phyloP scores from a whole-genome alignment of 2,329 filamentous ascomycete genomes.

The Alternaria arborescens region DNA sequence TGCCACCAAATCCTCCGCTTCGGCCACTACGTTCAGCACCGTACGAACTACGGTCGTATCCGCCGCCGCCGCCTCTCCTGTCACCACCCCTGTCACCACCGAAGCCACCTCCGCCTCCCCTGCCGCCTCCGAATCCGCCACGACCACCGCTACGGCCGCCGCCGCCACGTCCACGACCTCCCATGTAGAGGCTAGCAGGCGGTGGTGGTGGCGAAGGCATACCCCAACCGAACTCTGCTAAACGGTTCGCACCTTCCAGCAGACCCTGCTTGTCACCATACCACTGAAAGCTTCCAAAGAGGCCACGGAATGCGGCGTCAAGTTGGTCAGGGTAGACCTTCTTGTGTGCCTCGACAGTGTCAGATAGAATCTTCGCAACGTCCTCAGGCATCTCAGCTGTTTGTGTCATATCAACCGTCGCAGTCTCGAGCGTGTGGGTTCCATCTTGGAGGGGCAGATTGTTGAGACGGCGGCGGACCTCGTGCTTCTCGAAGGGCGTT shows the following conservation, averaged over 20 bases:
- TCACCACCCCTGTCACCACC: slow-evolving; percentile 17
- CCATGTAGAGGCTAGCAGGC: slow-evolving; percentile 34
- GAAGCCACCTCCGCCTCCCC: slow-evolving; percentile 14
- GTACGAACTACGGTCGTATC: neutral
- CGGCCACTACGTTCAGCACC: slow-evolving; percentile 17
- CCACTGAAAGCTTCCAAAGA: slow-evolving; percentile 64
- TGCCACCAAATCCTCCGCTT: slow-evolving; percentile 14
- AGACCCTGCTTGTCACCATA: slow-evolving; percentile 52
- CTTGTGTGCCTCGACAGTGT: slow-evolving; percentile 56
- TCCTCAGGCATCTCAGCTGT: slow-evolving; percentile 52
- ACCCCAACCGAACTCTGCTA: slow-evolving; percentile 59
- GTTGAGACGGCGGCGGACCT: slow-evolving; percentile 62
- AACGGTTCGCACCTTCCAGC: slow-evolving; percentile 56
- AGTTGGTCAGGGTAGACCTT: slow-evolving; percentile 55
- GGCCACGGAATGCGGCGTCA: slow-evolving; percentile 62
- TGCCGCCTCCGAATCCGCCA: slow-evolving; percentile 24
- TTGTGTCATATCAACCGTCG: slow-evolving; percentile 58
- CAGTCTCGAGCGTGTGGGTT: slow-evolving; percentile 61
- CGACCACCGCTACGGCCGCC: slow-evolving; percentile 22
- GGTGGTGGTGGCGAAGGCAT: slow-evolving; percentile 53
- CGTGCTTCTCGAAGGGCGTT: slow-evolving; percentile 61
- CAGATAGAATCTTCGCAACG: slow-evolving; percentile 56
- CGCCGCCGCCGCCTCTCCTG: neutral
- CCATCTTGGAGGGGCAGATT: slow-evolving; percentile 67
- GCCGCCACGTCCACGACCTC: slow-evolving; percentile 22